Conservation (phyloP, 2,329 filamentous ascomycete genomes). For the Colletotrichum brevisporum region DNA sequence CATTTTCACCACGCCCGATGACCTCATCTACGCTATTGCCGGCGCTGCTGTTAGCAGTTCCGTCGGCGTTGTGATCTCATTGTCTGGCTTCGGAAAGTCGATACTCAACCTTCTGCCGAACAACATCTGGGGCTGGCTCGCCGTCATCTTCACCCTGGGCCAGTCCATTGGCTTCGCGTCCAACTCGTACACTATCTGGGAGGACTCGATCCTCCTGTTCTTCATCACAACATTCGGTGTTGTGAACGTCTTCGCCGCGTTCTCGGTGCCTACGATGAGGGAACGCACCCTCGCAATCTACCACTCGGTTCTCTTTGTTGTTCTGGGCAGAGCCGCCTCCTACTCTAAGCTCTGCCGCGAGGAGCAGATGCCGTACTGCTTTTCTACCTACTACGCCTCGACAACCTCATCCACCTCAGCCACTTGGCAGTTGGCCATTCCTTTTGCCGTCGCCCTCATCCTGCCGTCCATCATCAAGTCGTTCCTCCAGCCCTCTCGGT, state of each 20-base stretch:
- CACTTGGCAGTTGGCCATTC: conserved; percentile 87
- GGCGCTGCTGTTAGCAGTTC: conserved; percentile 62
- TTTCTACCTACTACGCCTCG: conserved; percentile 95
- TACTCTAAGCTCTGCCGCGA: conserved; percentile 94
- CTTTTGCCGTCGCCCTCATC: conserved; percentile 78
- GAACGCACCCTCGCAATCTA: conserved; percentile 85
- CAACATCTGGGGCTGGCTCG: conserved; percentile 91
- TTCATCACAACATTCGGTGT: conserved; percentile 91
- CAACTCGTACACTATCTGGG: conserved; percentile 99
- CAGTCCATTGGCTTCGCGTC: conserved; percentile 96
- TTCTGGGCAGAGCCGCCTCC: conserved; percentile 84
- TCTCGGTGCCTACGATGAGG: conserved; percentile 76
- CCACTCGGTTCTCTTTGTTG: conserved; percentile 86
- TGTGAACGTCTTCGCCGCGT: conserved; percentile 79
- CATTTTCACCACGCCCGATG: conserved; percentile 53
- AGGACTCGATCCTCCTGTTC: conserved; percentile 93
- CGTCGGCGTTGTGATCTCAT: conserved; percentile 55
- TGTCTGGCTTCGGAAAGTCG: conserved; percentile 60
- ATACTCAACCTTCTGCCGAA: conserved; percentile 73
- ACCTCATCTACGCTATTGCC: conserved; percentile 50
- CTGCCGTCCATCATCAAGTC: conserved; percentile 83
- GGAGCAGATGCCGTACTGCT: conserved; percentile 98
- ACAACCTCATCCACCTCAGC: conserved; percentile 93
- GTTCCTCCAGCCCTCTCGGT: conserved; percentile 85
- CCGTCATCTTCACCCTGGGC: conserved; percentile 83